Base-by-base conservation (phyloP, 257 asterid species). In the Mentha longifolia region DNA sequence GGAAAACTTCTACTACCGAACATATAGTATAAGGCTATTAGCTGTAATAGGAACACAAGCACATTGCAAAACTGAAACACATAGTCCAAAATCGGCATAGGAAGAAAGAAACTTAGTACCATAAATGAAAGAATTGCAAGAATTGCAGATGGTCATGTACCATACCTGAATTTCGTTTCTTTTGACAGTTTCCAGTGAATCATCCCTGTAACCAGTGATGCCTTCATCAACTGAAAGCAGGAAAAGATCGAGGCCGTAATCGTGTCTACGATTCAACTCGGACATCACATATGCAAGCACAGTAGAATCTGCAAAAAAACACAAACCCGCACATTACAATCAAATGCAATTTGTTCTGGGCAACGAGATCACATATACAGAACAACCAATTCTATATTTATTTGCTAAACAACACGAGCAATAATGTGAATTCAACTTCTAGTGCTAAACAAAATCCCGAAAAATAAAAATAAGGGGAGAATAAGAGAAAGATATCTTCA, bases 181-280 rank as follows among this genome's bases (percentile, higher is more conserved):
- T 76, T 94, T 91, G 76, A 91, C 99, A 77, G 99, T 94, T 82
- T 94, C 97, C 49, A 94, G 98, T 6, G 98, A 94, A 75, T 94
- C 99, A 65, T 94, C 99, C 77, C 99, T 82, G 85, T 94, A 94
- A 61, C 99, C 99, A 13, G 98, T 89, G 79, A 94, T 94, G 65
- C 99, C 99, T 78, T 94, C 98, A 76, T 94, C 99, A 68, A 94
- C 88, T 4, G 98, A 94, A 12, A 94, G 87, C 81, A 94, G 89
- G 84, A 94, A 94, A 76, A 94, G 97, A 79, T 94, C 97, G 75
- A 94, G 81, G 51, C 96, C 97, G 33, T 94, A 94, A 67, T 85
- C 85, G 72, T 89, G 97, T 79, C 97, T 81, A 10, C 82, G 90
- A 67, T 94, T 94, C 77, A 91, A 77, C 71, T 91, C 96, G 43